Conservation (phyloP, 192 early-diverging fungal species). For the Backusella australiensis region DNA sequence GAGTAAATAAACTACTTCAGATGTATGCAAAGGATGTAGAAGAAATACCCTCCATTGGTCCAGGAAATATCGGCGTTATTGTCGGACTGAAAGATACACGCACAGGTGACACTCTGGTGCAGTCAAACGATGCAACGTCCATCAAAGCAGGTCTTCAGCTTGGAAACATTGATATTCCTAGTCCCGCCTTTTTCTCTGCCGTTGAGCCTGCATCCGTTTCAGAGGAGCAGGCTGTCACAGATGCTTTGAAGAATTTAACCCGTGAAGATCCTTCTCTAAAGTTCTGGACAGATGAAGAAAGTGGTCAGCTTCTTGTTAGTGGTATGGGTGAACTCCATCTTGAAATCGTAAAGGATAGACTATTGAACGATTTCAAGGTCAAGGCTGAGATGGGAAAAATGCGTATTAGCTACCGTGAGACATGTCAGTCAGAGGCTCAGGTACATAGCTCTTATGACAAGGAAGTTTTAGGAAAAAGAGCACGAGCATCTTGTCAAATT, state of each 20-base stretch:
- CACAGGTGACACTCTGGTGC: constrained; percentile 84
- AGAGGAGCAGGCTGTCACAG: constrained; percentile 70
- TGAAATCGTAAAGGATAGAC: constrained; percentile 84
- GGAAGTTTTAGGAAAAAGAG: constrained; percentile 69
- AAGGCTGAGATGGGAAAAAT: constrained; percentile 81
- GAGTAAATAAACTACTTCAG: constrained; percentile 79
- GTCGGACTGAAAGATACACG: constrained; percentile 79
- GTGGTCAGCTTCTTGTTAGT: constrained; percentile 82
- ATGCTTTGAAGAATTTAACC: constrained; percentile 68
- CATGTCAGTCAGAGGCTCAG: constrained; percentile 38
- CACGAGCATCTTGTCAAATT: constrained; percentile 56
- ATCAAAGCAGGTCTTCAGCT: constrained; percentile 51
- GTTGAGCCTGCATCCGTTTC: constrained; percentile 74
- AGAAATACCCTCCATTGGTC: constrained; percentile 66
- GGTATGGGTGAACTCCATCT: constrained; percentile 97
- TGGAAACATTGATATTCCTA: constrained; percentile 78
- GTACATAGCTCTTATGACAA: constrained; percentile 57
- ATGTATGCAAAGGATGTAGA: constrained; percentile 92
- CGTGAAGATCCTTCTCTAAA: constrained; percentile 90
- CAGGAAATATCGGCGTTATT: constrained; percentile 86
- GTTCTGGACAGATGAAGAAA: constrained; percentile 72
- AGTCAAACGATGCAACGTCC: constrained; percentile 47
- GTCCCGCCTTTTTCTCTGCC: constrained; percentile 82
- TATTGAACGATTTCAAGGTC: constrained; percentile 76
- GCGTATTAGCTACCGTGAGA: constrained; percentile 87